Evolutionary conservation across 2,329 filamentous ascomycete species (phyloP), one percentile per base, ranked within the genome.

Genomic region (Penicillium crustosum): DNA sequence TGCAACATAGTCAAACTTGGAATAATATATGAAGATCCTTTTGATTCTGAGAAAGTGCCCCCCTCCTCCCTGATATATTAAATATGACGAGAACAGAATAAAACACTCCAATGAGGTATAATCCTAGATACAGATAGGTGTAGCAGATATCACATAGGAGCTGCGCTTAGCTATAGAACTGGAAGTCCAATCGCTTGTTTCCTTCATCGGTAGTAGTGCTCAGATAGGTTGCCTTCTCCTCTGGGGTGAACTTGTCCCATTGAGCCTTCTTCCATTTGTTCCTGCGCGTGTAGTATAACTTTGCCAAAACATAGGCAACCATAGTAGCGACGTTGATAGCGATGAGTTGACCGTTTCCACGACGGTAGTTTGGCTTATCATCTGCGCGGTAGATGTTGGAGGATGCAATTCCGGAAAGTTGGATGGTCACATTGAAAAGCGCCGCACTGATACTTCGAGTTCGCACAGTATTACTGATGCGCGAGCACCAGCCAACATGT

Each of bases 121-220:
- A 10, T 27, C 6, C 23, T n/a, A n/a, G n/a, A 27, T n/a, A 43
- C 15, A 27, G 5, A 43, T 27, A 43, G 23, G n/a, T n/a, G 8
- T 17, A 25, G 23, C 8, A n/a, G 6, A 27, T 43, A 12, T 27
- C 23, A 23, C 13, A 10, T 27, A 9, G 8, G 8, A 25, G n/a
- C 7, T n/a, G 8, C 5, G 21, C 13, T 43, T 15, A 82, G 61
- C 81, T 79, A 12, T 70, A 78, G 59, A 85, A 85, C 19, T 79
- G 68, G 65, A 85, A 85, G 62, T 85, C 82, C 53, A 83, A 68
- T 48, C 82, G 75, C 70, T 84, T 81, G 57, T 78, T 78, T 0
- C 83, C 83, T 66, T 83, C 75, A 57, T 85, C 82, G 4, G 71
- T 79, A 0, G 81, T 82, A 29, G 78, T 81, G 35, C 76, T 64